These are phyloP conservation scores for Linnemannia schmuckeri DNA, from an alignment of 192 early-diverging fungal species.

Conservation along the genomic window DNA sequence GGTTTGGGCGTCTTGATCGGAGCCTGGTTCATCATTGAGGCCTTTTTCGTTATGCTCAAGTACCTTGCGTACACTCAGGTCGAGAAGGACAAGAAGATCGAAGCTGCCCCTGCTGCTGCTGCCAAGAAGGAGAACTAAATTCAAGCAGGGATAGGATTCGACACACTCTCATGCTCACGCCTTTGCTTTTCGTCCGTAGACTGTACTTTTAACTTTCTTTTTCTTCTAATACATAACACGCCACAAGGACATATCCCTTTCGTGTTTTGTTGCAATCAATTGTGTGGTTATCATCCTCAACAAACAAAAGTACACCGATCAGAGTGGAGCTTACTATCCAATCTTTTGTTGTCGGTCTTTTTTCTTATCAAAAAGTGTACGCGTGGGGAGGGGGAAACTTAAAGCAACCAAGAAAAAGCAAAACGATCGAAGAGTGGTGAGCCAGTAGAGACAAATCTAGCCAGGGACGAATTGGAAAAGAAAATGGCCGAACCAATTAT, in stretches of 20 bases:
- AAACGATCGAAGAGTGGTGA: too few relatives aligned
- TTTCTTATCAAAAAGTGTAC: background rate
- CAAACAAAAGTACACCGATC: background rate
- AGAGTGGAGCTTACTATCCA: background rate
- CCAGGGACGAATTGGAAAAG: too few relatives aligned
- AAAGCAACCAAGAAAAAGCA: too few relatives aligned
- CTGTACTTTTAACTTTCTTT: background rate
- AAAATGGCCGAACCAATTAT: background rate
- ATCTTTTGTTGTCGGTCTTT: background rate
- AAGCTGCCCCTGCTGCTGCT: background rate
- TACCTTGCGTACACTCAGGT: background rate
- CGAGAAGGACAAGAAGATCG: background rate
- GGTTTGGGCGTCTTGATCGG: background rate
- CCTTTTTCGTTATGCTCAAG: slow-evolving; percentile 5
- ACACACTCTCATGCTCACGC: background rate
- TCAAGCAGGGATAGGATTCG: background rate
- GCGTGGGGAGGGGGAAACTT: background rate
- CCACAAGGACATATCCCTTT: background rate
- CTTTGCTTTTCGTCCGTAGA: background rate
- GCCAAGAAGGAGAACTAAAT: slow-evolving; percentile 4
- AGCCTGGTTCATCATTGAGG: slow-evolving; percentile 14
- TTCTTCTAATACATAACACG: background rate
- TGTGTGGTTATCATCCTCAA: too few relatives aligned
- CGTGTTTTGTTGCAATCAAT: too few relatives aligned
- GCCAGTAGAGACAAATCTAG: too few relatives aligned